Conservation (phyloP, 2,329 filamentous ascomycete genomes). For the Phaeomoniella chlamydospora region DNA sequence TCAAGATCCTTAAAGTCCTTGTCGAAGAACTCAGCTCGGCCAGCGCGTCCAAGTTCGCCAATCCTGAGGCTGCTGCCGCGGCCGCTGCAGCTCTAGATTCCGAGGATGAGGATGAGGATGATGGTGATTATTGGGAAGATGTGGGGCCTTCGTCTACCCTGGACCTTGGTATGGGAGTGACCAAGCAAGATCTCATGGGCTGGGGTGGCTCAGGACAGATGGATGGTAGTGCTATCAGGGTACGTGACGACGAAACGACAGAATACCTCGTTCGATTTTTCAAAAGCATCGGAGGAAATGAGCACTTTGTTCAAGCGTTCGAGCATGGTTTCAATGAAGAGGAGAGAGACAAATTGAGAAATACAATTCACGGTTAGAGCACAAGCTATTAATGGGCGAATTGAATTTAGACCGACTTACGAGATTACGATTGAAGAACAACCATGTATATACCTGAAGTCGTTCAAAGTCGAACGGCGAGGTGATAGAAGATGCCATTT, state of each 20-base stretch:
- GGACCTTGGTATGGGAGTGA: slow-evolving; percentile 57
- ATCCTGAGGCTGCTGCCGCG: slow-evolving; percentile 40
- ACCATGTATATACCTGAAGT: no score
- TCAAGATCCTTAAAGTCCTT: slow-evolving; percentile 94
- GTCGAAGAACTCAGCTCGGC: slow-evolving; percentile 82
- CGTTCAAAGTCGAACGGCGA: no score
- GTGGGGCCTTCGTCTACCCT: slow-evolving; percentile 58
- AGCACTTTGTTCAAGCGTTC: slow-evolving; percentile 28
- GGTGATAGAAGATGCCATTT: no score
- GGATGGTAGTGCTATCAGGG: slow-evolving; percentile 37
- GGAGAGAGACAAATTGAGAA: neutral
- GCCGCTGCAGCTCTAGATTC: slow-evolving; percentile 47
- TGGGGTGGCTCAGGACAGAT: slow-evolving; percentile 45
- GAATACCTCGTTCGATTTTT: slow-evolving; percentile 76
- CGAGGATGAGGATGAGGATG: slow-evolving; percentile 40
- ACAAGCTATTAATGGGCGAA: no score
- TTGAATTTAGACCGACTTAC: no score
- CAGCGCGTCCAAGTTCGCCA: slow-evolving; percentile 39
- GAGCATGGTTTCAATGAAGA: neutral
- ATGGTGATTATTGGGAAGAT: slow-evolving; percentile 83
- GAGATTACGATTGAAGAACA: no score
- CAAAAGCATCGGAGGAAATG: slow-evolving; percentile 35
- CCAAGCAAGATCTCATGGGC: slow-evolving; percentile 67
- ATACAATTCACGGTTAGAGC: neutral
- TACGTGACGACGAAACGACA: slow-evolving; percentile 82